Conservation (phyloP, 371 early-diverging fungal genomes). For the Quaeritorhiza haematococci region DNA sequence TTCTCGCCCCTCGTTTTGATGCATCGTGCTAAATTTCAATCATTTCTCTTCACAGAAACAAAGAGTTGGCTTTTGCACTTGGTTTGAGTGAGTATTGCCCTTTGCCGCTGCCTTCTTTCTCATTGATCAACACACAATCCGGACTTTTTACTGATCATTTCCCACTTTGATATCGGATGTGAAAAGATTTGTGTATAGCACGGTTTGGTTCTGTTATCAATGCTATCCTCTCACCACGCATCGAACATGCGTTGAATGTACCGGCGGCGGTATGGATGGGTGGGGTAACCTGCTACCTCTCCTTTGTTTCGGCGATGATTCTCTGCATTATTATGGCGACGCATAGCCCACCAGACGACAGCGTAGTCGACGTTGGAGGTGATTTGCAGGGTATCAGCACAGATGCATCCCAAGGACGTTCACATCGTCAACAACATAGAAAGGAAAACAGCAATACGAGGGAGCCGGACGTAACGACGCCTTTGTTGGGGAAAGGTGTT, state of each 20-base stretch:
- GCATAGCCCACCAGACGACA: slow-evolving; percentile 12
- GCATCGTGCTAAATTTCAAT: no score
- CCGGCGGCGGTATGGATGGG: slow-evolving; percentile 52
- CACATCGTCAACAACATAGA: slow-evolving; percentile 3
- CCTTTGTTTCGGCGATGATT: slow-evolving; percentile 36
- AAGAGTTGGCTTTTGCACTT: slow-evolving; percentile 57
- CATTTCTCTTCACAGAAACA: no score
- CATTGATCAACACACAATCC: not conserved
- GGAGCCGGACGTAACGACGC: not conserved
- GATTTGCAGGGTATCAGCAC: not conserved
- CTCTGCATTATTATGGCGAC: slow-evolving; percentile 35
- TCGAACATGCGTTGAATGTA: slow-evolving; percentile 34
- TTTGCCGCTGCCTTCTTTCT: no score
- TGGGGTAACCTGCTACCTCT: slow-evolving; percentile 40
- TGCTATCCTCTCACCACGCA: slow-evolving; percentile 49
- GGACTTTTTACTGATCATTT: not conserved
- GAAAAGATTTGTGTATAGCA: slow-evolving; percentile 48
- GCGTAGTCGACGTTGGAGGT: not conserved
- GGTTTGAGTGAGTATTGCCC: slow-evolving; percentile 40
- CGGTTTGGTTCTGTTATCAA: slow-evolving; percentile 59
- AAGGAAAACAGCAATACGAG: not conserved
- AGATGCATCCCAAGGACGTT: not conserved
- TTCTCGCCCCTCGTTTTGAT: no score
- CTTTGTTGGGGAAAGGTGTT: slow-evolving; percentile 9
- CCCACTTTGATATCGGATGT: no score